Evolutionary conservation across 2,329 filamentous ascomycete genomes (phyloP).

Genomic region (Talaromyces pinophilus): DNA sequence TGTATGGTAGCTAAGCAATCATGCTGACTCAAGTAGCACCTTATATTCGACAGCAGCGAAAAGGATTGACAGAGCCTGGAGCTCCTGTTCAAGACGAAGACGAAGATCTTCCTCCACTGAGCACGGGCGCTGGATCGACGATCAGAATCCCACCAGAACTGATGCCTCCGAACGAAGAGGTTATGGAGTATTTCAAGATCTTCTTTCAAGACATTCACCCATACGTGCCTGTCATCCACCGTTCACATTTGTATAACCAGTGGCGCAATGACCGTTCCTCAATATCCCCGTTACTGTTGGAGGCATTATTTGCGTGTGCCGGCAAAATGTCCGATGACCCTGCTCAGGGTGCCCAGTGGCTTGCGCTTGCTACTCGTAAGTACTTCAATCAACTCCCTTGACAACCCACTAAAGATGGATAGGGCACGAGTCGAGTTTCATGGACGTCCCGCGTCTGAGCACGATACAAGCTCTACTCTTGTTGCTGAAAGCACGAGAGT

Average conservation of each 20-base stretch:
- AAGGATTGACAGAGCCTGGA: constrained; percentile 53
- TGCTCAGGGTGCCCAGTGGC: constrained; percentile 85
- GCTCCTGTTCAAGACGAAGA: constrained; percentile 68
- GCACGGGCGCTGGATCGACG: constrained; percentile 69
- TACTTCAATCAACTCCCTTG: constrained; percentile 24
- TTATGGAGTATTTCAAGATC: constrained; percentile 81
- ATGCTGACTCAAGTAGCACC: constrained; percentile 59
- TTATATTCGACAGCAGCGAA: constrained; percentile 72
- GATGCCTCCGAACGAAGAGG: constrained; percentile 85
- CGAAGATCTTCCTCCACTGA: constrained; percentile 66
- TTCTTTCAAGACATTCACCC: constrained; percentile 91
- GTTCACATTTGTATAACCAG: constrained; percentile 78
- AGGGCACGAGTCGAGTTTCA: constrained; percentile 91
- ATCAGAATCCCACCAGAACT: constrained; percentile 88
- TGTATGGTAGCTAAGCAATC: neutral
- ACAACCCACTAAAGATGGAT: constrained; percentile 15
- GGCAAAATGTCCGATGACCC: constrained; percentile 81
- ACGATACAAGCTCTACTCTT: constrained; percentile 89
- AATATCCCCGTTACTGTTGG: constrained; percentile 84
- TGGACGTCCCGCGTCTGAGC: constrained; percentile 85
- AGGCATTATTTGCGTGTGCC: constrained; percentile 88
- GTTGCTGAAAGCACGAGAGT: constrained; percentile 85
- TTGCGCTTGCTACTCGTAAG: constrained; percentile 82
- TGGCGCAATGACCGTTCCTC: constrained; percentile 81
- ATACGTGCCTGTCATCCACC: constrained; percentile 87